Evolutionary conservation across 352 stramenopile genomes (phyloP), one percentile per base, ranked within the genome.

Genomic region (Achlya hypogyna): DNA sequence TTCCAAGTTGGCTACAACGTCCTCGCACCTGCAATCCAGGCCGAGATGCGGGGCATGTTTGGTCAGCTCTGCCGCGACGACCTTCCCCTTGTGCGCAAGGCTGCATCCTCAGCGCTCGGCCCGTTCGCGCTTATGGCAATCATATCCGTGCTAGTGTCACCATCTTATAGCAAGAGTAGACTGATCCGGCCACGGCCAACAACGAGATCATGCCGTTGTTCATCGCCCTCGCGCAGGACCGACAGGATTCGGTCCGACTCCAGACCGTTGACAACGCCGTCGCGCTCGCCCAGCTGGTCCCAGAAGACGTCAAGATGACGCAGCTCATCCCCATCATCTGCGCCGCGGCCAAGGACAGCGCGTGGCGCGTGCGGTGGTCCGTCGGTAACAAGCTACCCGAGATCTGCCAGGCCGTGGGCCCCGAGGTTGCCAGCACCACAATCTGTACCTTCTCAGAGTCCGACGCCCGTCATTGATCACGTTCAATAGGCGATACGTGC

Each of bases 311-410:
- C 10, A 74, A 98, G 38, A 77, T 86, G 4, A 75, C 87, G 6
- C 78, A 94, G 45, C 77, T 98, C 12, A 70, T 98, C 6, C 89
- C 93, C 12, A 82, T 94, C 0, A 86, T 98, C 45, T 87, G 98
- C 28, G 85, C 94, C 32, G 96, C 86, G 0, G 96, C 96, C 23
- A 82, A 89, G 40, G 96, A 98, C 77, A 92, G 90, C n/a, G 98
- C 96, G 29, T 99, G 97, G 97, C 89, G 97, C 62, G 96, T 99
- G 34, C 86, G 97, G 38, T 99, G 96, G 95, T 98, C 94, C 12
- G 94, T 98, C 34, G 97, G 96, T 9, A 97, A 97, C 51, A 97
- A 98, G 53, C 98, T 99, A 66, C 82, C 91, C 1, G 81, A 97
- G 54, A 89, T 98, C 10, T 97, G 94, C 45, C 76, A 88, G 47